Evolutionary conservation across 768 basidiomycete genomes (phyloP).

Genomic region (Chalciporus pseudorubinellus): DNA sequence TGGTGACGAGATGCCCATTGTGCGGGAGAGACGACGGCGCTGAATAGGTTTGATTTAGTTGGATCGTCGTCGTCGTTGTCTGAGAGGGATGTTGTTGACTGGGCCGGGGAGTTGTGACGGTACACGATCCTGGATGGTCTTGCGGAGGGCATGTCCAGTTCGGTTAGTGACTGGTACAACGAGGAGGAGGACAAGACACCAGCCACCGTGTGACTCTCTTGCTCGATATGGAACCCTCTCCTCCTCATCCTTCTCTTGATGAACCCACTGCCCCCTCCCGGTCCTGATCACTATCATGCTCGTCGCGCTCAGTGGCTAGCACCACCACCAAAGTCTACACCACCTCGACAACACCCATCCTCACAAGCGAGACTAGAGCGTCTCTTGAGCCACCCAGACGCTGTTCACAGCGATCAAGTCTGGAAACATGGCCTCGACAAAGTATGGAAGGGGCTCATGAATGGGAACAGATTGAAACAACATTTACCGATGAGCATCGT

Average conservation of each 20-base stretch:
- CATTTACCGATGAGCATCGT: conserved; percentile 61
- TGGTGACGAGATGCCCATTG: conserved; percentile 48
- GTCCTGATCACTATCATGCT: conserved; percentile 60
- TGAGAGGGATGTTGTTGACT: conserved; percentile 76
- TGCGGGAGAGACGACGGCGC: conserved; percentile 56
- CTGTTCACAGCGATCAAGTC: conserved; percentile 46
- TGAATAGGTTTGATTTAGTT: conserved; percentile 44
- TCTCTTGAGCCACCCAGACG: conserved; percentile 46
- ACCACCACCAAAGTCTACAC: conserved; percentile 16
- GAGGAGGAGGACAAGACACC: conserved; percentile 1
- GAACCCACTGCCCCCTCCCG: conserved; percentile 53
- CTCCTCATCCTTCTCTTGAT: conserved; percentile 63
- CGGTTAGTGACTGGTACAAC: neutral
- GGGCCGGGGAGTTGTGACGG: conserved; percentile 48
- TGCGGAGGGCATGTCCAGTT: conserved; percentile 17
- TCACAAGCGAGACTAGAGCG: conserved; percentile 49
- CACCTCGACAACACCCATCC: conserved; percentile 34
- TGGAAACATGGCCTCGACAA: conserved; percentile 59
- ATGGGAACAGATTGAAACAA: conserved; percentile 57
- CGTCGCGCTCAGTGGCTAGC: conserved; percentile 64
- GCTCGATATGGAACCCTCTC: conserved; percentile 25
- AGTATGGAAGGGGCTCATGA: conserved; percentile 61
- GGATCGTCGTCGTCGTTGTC: conserved; percentile 71
- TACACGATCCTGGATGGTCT: conserved; percentile 37
- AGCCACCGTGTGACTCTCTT: conserved; percentile 17